Evolutionary conservation across 257 asterid species (phyloP).

Genomic region (Solanum piurae): DNA sequence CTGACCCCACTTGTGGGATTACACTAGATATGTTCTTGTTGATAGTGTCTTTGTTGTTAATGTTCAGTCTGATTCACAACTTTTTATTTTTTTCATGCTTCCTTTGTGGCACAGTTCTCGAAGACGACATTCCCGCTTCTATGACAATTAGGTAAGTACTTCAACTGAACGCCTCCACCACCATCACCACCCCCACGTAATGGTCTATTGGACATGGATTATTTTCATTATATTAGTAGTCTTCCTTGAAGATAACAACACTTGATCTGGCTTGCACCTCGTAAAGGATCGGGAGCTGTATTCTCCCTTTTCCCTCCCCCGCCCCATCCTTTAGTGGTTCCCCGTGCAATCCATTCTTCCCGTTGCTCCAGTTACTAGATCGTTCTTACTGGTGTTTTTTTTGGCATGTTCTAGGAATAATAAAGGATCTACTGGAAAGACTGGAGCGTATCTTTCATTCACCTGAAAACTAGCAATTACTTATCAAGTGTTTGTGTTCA

Average conservation of each 20-base stretch:
- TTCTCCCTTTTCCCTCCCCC: neutral
- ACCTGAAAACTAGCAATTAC: neutral
- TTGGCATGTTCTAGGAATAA: neutral
- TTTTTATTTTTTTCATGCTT: neutral
- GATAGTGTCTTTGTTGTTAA: neutral
- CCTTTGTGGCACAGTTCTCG: conserved; percentile 40
- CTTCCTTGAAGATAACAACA: neutral
- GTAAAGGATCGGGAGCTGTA: neutral
- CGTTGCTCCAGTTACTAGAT: neutral
- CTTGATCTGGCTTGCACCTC: neutral
- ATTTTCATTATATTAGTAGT: neutral
- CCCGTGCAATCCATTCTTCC: neutral
- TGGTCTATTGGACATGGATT: neutral
- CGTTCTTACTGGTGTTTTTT: neutral
- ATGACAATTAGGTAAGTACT: conserved; percentile 44
- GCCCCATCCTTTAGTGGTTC: too few species aligned
- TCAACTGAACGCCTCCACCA: neutral
- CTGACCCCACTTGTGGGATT: neutral
- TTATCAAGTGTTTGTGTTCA: neutral
- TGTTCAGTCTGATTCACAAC: neutral
- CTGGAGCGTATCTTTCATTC: neutral
- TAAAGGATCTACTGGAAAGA: neutral
- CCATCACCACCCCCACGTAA: neutral
- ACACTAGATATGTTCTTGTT: neutral
- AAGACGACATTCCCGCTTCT: conserved; percentile 69